These are phyloP conservation scores for Talaromyces piceae DNA, from an alignment of 2,329 filamentous ascomycete species.

Conservation along the genomic window DNA sequence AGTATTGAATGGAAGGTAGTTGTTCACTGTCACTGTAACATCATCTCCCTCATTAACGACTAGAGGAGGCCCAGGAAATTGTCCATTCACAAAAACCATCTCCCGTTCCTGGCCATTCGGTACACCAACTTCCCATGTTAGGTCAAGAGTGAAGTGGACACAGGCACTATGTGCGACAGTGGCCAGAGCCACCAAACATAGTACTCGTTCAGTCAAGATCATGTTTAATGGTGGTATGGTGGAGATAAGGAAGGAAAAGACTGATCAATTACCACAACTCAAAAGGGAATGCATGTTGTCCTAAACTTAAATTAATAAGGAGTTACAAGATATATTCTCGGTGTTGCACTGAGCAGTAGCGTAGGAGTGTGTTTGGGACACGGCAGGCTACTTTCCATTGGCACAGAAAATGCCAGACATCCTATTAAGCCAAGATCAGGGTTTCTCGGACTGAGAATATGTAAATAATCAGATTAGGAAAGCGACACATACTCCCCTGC, in stretches of 20 bases:
- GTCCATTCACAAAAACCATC: slow-evolving; percentile 20
- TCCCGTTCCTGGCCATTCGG: slow-evolving; percentile 19
- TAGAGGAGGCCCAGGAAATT: slow-evolving; percentile 17
- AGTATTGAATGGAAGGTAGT: slow-evolving; percentile 16
- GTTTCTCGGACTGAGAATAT: background rate
- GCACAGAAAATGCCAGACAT: background rate
- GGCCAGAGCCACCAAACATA: background rate
- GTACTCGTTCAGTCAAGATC: background rate
- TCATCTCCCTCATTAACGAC: slow-evolving; percentile 15
- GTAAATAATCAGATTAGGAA: background rate
- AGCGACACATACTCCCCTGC: background rate
- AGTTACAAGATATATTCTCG: too few species aligned
- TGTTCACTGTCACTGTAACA: slow-evolving; percentile 15
- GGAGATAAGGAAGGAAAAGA: background rate
- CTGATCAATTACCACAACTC: background rate
- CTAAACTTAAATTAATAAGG: too few species aligned
- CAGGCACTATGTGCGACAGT: slow-evolving; percentile 4
- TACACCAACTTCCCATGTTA: slow-evolving; percentile 14
- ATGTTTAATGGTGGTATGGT: background rate
- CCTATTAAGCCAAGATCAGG: background rate
- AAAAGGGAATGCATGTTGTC: too few species aligned
- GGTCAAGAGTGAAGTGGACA: slow-evolving; percentile 12
- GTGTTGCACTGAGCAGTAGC: too few species aligned
- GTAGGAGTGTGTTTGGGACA: too few species aligned
- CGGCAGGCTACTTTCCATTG: background rate